phyloP scores from a whole-genome alignment of 768 basidiomycete genomes.

The Termitomyces sp. region DNA sequence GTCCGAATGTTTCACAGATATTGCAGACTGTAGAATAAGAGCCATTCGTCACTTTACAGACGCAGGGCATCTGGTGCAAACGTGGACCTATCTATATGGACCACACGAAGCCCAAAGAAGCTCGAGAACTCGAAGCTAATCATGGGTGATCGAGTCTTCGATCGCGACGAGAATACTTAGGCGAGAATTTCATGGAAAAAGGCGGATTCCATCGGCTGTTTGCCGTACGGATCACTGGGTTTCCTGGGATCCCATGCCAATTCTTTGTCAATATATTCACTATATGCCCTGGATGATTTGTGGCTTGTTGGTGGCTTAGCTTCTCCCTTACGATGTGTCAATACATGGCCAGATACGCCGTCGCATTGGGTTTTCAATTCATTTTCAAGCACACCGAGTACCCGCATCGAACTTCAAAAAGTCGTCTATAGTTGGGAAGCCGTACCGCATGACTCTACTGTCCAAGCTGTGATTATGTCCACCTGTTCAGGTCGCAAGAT shows the following conservation, averaged over 20 bases:
- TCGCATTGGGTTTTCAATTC: not conserved
- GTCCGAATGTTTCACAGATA: not conserved
- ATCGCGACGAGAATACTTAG: not conserved
- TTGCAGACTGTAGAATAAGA: not conserved
- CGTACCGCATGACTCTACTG: not conserved
- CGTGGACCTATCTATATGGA: not conserved
- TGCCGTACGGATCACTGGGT: slow-evolving; percentile 15
- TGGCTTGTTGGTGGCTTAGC: slow-evolving; percentile 6
- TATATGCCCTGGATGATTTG: slow-evolving; percentile 7
- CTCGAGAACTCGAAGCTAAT: slow-evolving; percentile 3
- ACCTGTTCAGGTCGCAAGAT: not conserved
- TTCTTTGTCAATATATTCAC: slow-evolving; percentile 4
- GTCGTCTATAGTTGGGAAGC: not conserved
- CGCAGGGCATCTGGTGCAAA: not conserved
- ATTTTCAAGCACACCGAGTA: not conserved
- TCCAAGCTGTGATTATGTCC: not conserved
- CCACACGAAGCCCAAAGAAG: not conserved
- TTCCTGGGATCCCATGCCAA: slow-evolving; percentile 11
- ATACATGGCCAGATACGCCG: not conserved
- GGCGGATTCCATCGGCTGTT: slow-evolving; percentile 3
- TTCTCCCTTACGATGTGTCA: slow-evolving; percentile 18
- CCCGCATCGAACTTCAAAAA: not conserved
- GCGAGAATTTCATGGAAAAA: slow-evolving; percentile 5
- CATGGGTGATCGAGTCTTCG: slow-evolving; percentile 10
- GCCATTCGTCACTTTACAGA: not conserved